Evolutionary conservation across 768 basidiomycete genomes (phyloP).

Genomic region (Panaeolus papilionaceus): DNA sequence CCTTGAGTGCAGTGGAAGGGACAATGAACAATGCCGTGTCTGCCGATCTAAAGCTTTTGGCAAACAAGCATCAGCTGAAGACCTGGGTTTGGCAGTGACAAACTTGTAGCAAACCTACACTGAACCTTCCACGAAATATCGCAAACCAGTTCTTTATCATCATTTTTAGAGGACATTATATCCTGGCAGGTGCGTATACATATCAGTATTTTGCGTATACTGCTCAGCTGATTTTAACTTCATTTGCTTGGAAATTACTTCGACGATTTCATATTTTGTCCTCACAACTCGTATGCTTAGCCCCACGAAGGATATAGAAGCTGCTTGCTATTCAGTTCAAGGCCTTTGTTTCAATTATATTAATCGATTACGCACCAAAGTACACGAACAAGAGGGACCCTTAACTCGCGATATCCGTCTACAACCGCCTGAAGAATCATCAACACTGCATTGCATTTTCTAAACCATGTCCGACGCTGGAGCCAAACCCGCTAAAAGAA

Average conservation of each 20-base stretch:
- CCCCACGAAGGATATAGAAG: background rate
- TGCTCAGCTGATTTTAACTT: background rate
- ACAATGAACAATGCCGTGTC: background rate
- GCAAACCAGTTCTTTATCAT: background rate
- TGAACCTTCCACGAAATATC: background rate
- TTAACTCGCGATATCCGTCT: background rate
- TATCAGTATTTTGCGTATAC: background rate
- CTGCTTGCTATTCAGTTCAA: background rate
- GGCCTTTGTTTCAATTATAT: background rate
- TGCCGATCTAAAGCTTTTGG: background rate
- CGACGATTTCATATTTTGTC: background rate
- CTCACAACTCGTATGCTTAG: background rate
- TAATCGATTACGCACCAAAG: background rate
- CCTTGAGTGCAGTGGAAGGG: background rate
- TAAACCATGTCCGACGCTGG: constrained; percentile 23
- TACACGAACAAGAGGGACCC: background rate
- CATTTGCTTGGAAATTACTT: background rate
- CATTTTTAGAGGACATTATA: background rate
- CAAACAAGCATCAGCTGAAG: background rate
- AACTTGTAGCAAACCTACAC: background rate
- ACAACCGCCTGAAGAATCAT: background rate
- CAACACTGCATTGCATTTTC: background rate
- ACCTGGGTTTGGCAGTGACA: background rate
- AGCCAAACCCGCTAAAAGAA: constrained; percentile 36
- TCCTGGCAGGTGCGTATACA: background rate